Percentiles rank a stretch among this genome's conserved stretches.
phyloP scores from a whole-genome alignment of 192 early-diverging fungal genomes.

The Rhizophlyctis rosea region DNA sequence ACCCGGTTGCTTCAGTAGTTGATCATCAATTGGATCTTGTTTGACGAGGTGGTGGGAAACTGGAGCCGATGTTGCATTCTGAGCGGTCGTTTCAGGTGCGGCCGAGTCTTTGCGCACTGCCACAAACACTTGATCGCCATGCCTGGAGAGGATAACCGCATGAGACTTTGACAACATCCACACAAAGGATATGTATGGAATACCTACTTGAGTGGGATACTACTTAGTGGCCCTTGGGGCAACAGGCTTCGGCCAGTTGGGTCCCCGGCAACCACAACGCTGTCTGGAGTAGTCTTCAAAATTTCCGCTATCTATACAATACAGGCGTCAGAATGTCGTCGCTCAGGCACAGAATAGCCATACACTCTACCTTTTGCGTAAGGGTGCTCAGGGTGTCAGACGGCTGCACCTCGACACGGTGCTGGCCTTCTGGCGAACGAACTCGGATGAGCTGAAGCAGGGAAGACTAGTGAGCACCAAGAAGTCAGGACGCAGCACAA shows the following conservation, averaged over 20 bases:
- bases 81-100: constrained; percentile 15
- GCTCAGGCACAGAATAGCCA: not conserved
- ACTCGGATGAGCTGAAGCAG: constrained; percentile 69
- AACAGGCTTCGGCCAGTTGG: not conserved
- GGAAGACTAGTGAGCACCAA: no score
- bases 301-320: constrained; percentile 12
- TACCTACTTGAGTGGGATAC: not conserved
- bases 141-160: constrained; percentile 18
- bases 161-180: not conserved
- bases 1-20: constrained; percentile 78
- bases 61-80: constrained; percentile 2
- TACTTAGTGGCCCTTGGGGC: not conserved
- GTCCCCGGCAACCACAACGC: constrained; percentile 11
- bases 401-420: constrained; percentile 59
- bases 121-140: constrained; percentile 44
- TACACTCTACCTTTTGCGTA: constrained; percentile 50
- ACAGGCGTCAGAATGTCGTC: constrained; percentile 1
- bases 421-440: constrained; percentile 66
- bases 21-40: constrained; percentile 77
- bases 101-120: constrained; percentile 6
- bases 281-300: constrained; percentile 35
- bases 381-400: constrained; percentile 49
- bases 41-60: constrained; percentile 18
- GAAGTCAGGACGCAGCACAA: no score
- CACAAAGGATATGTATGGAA: not conserved